Base-by-base conservation (phyloP, 106 monocot species). In the Dioscorea zingiberensis region DNA sequence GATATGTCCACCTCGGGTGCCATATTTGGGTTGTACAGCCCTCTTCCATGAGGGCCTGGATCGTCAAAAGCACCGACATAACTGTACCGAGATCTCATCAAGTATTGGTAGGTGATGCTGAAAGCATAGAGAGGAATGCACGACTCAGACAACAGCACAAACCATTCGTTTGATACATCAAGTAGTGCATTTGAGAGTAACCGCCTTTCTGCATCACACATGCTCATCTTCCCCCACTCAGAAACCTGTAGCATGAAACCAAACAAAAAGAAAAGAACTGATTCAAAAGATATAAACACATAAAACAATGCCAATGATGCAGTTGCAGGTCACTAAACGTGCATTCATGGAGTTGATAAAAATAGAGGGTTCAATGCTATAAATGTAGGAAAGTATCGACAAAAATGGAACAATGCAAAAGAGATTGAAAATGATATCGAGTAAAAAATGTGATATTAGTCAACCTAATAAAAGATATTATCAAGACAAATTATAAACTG, bases 111-210 rank as follows among this genome's bases (percentile, higher is more conserved):
- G 68, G 71, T 53, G 21, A 56, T 65, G 65, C 68, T 74, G 83
- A 87, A 87, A 67, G 77, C 74, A 76, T 71, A 60, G 23, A 87
- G 70, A 21, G 87, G 87, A 28, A 87, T 73, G 74, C 87, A 87
- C 0, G 83, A 76, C 60, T 87, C 87, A 1, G 87, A 87, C 11
- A 83, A 14, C 21, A 87, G 80, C 1, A 83, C 65, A 18, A 87
- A 87, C 47, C 83, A 48, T 48, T 83, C 83, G 38, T 87, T 87
- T 27, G 70, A 80, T 48, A 77, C 18, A 29, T 87, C 87, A 7
- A 87, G 87, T 27, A 87, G 69, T 21, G 87, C 87, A 60, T 87
- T 87, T 63, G 80, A 83, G 13, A 87, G 80, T 24, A 87, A 83
- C 21, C 87, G 62, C 32, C 80, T 57, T 44, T 87, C 87, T 3